Evolutionary conservation across 2,329 filamentous ascomycete genomes (phyloP).

Genomic region (Aspergillus luchuensis): DNA sequence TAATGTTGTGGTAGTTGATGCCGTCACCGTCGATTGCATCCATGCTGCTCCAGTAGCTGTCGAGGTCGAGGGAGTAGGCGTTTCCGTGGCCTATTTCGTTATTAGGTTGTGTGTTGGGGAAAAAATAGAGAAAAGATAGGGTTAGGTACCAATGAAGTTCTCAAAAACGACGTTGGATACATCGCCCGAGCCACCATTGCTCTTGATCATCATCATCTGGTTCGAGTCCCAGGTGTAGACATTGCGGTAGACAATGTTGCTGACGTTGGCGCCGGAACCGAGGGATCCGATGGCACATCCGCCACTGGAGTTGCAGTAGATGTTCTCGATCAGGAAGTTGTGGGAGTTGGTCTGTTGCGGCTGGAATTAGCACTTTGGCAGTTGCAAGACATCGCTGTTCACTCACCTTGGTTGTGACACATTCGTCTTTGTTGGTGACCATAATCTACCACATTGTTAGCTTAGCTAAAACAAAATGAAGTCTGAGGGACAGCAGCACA

Average conservation of each 20-base stretch:
- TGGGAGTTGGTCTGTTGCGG: slow-evolving; percentile 47
- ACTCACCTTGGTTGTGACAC: slow-evolving; percentile 56
- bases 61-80: slow-evolving; percentile 60
- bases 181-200: slow-evolving; percentile 58
- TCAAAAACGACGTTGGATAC: slow-evolving; percentile 54
- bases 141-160: slow-evolving; percentile 54
- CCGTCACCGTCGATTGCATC: slow-evolving; percentile 49
- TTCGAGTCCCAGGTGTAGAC: slow-evolving; percentile 61
- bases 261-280: slow-evolving; percentile 52
- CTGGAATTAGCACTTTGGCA: not conserved
- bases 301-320: slow-evolving; percentile 65
- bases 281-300: slow-evolving; percentile 62
- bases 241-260: slow-evolving; percentile 57
- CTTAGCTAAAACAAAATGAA: not conserved
- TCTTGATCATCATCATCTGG: slow-evolving; percentile 67
- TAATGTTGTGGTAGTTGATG: slow-evolving; percentile 56
- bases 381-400: no score
- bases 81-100: slow-evolving; percentile 53
- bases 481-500: not conserved
- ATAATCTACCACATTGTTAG: slow-evolving; percentile 41
- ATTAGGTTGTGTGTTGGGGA: no score
- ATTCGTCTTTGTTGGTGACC: slow-evolving; percentile 65
- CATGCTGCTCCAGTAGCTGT: slow-evolving; percentile 56
- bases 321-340: slow-evolving; percentile 60
- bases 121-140: no score